phyloP scores from a whole-genome alignment of 1,284 basidiomycete species.

The Waitea zeae region DNA sequence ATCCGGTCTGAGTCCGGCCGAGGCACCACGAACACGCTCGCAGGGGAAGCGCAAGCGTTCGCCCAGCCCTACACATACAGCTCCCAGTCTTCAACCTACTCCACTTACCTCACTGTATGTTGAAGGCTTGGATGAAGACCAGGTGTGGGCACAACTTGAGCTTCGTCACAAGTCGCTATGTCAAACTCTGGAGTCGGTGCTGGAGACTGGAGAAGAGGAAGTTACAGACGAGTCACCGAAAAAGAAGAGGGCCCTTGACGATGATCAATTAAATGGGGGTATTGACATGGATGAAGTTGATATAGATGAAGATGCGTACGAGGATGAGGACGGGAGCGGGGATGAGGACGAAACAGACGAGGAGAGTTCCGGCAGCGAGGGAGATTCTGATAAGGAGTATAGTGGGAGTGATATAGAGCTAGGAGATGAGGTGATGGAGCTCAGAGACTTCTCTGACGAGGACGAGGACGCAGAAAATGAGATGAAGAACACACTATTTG shows the following conservation, averaged over 20 bases:
- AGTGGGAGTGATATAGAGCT: constrained; percentile 17
- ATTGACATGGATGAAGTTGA: constrained; percentile 7
- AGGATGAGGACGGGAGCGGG: constrained; percentile 7
- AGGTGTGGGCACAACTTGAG: constrained; percentile 90
- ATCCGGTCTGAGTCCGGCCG: constrained; percentile 38
- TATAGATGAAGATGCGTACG: constrained; percentile 5
- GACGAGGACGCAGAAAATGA: constrained; percentile 28
- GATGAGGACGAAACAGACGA: constrained; percentile 18
- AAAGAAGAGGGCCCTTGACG: constrained; percentile 14
- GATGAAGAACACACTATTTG: constrained; percentile 10
- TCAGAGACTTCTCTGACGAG: constrained; percentile 30
- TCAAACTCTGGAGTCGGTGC: constrained; percentile 37
- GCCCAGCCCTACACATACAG: constrained; percentile 17
- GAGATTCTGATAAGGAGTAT: constrained; percentile 16
- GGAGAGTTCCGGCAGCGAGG: constrained; percentile 18
- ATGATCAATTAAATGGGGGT: constrained; percentile 8
- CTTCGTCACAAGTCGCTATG: constrained; percentile 53
- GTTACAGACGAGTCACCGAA: no score
- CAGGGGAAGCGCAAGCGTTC: constrained; percentile 30
- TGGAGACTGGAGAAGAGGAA: constrained; percentile 26
- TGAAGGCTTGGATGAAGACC: constrained; percentile 76
- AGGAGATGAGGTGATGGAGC: constrained; percentile 19
- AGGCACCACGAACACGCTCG: constrained; percentile 57
- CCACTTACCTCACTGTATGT: constrained; percentile 63
- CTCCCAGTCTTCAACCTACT: constrained; percentile 38